Conservation (phyloP, 257 asterid species). For the Nicotiana undulata region DNA sequence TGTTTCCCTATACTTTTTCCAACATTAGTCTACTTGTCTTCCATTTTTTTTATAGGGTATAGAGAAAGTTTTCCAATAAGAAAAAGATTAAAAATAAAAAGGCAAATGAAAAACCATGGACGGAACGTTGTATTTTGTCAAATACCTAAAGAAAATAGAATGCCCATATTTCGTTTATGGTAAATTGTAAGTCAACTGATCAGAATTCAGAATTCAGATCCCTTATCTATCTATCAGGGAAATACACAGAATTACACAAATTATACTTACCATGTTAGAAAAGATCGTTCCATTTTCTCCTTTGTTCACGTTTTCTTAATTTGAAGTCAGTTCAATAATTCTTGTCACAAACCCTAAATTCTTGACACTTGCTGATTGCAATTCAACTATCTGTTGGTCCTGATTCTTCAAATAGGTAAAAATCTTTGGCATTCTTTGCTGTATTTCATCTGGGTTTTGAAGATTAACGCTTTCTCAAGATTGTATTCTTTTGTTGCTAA, state of each 20-base stretch:
- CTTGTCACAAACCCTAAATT: slow-evolving; percentile 7
- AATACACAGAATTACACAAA: too few relatives aligned
- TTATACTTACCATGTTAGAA: too few relatives aligned
- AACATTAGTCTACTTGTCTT: neutral
- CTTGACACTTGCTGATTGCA: neutral
- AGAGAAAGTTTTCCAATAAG: too few relatives aligned
- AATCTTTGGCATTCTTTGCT: neutral
- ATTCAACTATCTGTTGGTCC: neutral
- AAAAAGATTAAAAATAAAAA: neutral
- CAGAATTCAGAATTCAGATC: neutral
- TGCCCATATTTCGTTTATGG: neutral
- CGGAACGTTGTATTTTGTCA: neutral
- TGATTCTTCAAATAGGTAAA: neutral
- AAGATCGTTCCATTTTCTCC: neutral
- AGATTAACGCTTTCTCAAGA: neutral
- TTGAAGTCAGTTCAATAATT: neutral
- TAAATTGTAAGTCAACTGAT: neutral
- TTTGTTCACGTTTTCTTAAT: neutral
- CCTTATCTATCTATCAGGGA: neutral
- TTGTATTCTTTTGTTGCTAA: neutral
- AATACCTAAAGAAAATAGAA: neutral
- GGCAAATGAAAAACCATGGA: neutral
- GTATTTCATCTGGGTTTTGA: neutral
- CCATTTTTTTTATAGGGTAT: neutral
- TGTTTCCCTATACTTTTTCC: neutral